These are phyloP conservation scores for Zea mays DNA, from an alignment of 176 grass and related monocot genomes.

Conservation along the genomic window Zm-B73-REFERENCE-NAM-5.0 NC_050096.1:227819501-227820000, in stretches of 20 bases:
- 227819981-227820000: constrained; percentile 68
- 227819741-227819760: constrained; percentile 84
- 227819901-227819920: constrained; percentile 56
- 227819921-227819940: constrained; percentile 81
- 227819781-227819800: constrained; percentile 51
- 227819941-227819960: constrained; percentile 66
- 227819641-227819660: constrained; percentile 62
- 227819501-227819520: not conserved
- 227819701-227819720: constrained; percentile 86
- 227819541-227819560: not conserved
- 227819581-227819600: constrained; percentile 82
- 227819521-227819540: not conserved
- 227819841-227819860: constrained; percentile 72
- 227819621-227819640: constrained; percentile 68
- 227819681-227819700: constrained; percentile 58
- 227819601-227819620: constrained; percentile 47
- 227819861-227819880: constrained; percentile 50
- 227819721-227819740: constrained; percentile 72
- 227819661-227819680: constrained; percentile 46
- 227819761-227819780: constrained; percentile 67
- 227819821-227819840: constrained; percentile 93
- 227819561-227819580: constrained; percentile 38
- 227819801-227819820: constrained; percentile 49
- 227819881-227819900: constrained; percentile 78
- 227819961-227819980: constrained; percentile 67